Evolutionary conservation across 352 stramenopile genomes (phyloP), one percentile per base, ranked within the genome.

Genomic region (Blastocystis sp.): DNA sequence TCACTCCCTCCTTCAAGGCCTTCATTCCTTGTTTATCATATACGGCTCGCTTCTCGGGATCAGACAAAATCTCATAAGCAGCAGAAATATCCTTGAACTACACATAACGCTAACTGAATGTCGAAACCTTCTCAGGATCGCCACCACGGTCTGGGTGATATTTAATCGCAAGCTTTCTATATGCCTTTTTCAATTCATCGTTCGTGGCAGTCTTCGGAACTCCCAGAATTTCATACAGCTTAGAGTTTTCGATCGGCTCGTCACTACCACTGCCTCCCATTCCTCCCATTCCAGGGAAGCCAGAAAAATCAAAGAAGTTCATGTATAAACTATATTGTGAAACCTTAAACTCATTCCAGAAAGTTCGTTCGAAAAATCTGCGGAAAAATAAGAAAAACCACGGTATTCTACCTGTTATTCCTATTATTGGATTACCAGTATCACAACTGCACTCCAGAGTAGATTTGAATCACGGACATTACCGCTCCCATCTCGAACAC

Each of bases 121-220:
- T 93, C 68, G 3, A 43, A 41, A 96, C 95, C 62, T 96, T 94
- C 91, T 99, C 96, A 56, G 96, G 94, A 92, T 99, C 96, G 87
- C 97, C 97, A 69, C 97, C 97, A 92, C 98, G 98, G 91, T 99
- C 97, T 34, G 97, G 97, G 92, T 99, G 97, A 91, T 98, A 97
- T 92, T 95, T 96, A 20, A 96, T 91, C 66, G 94, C 94, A 34
- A 96, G 90, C 91, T 96, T 96, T 79, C 94, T 93, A 91, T 96
- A 96, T 6, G 94, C 94, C 89, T 96, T 96, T 92, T 96, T 96
- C 90, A 96, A 95, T 90, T 96, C 94, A 7, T 92, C 93, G 7
- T 91, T 92, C 64, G 92, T 94, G 26, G 94, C 93, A 50, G 92
- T 94, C 93, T 96, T 96, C 34, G 93, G 45, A 43, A 97, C 93